phyloP scores from a whole-genome alignment of 345 rosid genomes.

The Brassica juncea region DNA sequence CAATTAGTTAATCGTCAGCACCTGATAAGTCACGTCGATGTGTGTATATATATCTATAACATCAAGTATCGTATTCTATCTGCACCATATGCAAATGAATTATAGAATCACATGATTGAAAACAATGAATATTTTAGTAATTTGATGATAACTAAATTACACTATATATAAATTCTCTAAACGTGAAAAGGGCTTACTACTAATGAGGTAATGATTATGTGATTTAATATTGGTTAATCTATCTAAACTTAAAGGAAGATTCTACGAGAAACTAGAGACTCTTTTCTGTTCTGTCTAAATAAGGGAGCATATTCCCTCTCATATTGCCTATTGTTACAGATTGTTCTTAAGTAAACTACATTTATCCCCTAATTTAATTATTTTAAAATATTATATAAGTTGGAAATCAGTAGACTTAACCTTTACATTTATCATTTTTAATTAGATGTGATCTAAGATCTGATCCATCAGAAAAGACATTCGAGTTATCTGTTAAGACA shows the following conservation, averaged over 20 bases:
- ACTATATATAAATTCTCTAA: neutral
- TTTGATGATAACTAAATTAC: neutral
- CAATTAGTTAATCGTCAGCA: slow-evolving; percentile 32
- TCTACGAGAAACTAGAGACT: slow-evolving; percentile 19
- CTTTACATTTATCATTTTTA: slow-evolving; percentile 1
- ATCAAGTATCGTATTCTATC: slow-evolving; percentile 38
- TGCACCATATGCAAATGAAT: slow-evolving; percentile 22
- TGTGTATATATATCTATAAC: neutral
- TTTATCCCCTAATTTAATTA: slow-evolving; percentile 17
- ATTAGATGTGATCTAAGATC: slow-evolving; percentile 32
- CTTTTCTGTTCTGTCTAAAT: slow-evolving; percentile 11
- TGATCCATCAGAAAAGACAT: slow-evolving; percentile 32
- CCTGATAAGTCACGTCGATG: slow-evolving; percentile 34
- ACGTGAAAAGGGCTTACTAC: slow-evolving; percentile 22
- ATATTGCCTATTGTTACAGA: slow-evolving; percentile 18
- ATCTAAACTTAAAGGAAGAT: slow-evolving; percentile 24
- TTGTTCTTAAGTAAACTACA: slow-evolving; percentile 32
- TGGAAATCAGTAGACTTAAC: slow-evolving; percentile 34
- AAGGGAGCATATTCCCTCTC: slow-evolving; percentile 36
- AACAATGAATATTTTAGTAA: neutral
- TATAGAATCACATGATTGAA: slow-evolving; percentile 15
- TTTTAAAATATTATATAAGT: slow-evolving; percentile 25
- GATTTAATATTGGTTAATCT: neutral
- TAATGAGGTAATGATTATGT: slow-evolving; percentile 9
- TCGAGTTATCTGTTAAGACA: slow-evolving; percentile 28